Percentiles rank a stretch among this genome's conserved stretches.
Evolutionary conservation across 331 rosid genomes (phyloP).

Genomic region (Malus hybrid): DNA sequence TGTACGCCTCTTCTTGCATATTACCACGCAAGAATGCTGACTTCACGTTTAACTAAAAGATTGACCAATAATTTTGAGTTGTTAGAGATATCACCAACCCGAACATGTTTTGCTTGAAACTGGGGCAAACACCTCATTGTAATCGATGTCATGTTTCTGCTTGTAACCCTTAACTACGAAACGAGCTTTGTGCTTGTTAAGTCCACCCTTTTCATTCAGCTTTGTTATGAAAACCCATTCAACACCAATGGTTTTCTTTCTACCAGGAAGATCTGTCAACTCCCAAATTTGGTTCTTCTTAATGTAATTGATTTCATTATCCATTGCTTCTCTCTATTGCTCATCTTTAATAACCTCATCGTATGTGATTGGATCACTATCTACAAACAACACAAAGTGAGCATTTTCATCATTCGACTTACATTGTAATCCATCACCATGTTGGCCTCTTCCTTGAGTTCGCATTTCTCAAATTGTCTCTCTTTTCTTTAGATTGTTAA

Average conservation of each 20-base stretch:
- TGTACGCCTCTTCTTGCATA: background rate
- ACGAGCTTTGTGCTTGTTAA: background rate
- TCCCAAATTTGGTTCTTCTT: too few relatives aligned
- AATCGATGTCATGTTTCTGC: background rate
- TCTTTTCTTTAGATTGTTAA: background rate
- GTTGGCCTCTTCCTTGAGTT: background rate
- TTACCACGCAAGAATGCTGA: background rate
- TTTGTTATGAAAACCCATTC: background rate
- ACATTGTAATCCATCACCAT: background rate
- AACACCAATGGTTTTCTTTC: background rate
- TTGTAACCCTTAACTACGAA: background rate
- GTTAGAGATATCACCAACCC: background rate
- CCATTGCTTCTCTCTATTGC: too few relatives aligned
- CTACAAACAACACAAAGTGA: too few relatives aligned
- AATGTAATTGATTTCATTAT: too few relatives aligned
- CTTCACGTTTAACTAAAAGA: background rate
- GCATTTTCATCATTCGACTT: background rate
- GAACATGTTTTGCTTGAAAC: background rate
- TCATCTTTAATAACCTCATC: too few relatives aligned
- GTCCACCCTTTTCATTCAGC: background rate
- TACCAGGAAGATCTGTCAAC: too few relatives aligned
- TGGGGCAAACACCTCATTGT: too few relatives aligned
- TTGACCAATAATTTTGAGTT: background rate
- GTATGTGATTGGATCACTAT: too few relatives aligned
- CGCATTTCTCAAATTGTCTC: background rate